Percentiles rank a stretch among this genome's conserved stretches.
Conservation (phyloP, 164 flowering plant genomes). For the Stephania yunnanensis region DNA sequence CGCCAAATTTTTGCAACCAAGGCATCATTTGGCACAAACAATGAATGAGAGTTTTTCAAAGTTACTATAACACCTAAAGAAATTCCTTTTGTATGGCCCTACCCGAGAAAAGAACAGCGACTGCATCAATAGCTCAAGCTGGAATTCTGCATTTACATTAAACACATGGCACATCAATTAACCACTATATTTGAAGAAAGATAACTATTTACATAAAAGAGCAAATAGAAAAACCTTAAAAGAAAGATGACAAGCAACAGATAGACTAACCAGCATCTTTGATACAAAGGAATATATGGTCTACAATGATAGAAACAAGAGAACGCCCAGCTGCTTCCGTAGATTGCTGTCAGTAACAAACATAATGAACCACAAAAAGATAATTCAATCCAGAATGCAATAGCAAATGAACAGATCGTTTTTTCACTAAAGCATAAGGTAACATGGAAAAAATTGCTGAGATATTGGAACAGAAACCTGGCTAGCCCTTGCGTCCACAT, state of each 20-base stretch:
- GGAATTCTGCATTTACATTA: slow-evolving; percentile 62
- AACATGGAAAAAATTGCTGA: neutral
- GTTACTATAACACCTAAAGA: neutral
- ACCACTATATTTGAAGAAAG: too few relatives aligned
- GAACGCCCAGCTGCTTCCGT: slow-evolving; percentile 94
- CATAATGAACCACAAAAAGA: slow-evolving; percentile 8
- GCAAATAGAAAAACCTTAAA: neutral
- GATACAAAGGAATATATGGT: slow-evolving; percentile 89
- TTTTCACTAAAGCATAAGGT: too few relatives aligned
- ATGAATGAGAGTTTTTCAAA: neutral
- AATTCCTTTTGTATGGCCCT: slow-evolving; percentile 5
- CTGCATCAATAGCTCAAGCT: slow-evolving; percentile 95
- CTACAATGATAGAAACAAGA: slow-evolving; percentile 74
- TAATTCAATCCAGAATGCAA: slow-evolving; percentile 3
- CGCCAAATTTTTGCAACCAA: neutral
- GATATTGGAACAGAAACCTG: slow-evolving; percentile 39
- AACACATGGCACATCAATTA: neutral
- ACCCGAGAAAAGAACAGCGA: slow-evolving; percentile 94
- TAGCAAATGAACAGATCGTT: neutral
- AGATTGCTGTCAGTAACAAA: slow-evolving; percentile 42
- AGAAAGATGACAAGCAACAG: neutral
- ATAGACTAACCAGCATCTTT: slow-evolving; percentile 76
- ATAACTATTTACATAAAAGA: neutral
- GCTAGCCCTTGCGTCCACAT: slow-evolving; percentile 68
- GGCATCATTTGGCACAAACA: neutral